Base-by-base conservation (phyloP, 2,329 filamentous ascomycete genomes). In the Parafenestella ontariensis region DNA sequence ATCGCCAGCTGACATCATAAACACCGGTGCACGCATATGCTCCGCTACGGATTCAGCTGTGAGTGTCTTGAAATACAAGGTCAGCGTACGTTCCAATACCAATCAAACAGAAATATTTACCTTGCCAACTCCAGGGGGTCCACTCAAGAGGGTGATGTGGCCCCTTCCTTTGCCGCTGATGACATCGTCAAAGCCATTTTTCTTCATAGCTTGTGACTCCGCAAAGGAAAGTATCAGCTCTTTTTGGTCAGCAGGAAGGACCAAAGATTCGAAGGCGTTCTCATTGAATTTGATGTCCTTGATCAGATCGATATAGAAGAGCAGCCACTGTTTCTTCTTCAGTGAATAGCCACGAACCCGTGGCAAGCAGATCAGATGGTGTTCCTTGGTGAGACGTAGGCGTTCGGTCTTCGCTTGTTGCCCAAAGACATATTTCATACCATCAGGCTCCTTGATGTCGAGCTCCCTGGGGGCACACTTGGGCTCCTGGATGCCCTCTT, bases 31-130 rank as follows among this genome's bases (percentile, higher is more conserved):
- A 68, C 88, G 87, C 57, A 95, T 85, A n/a, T 93, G 81, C 71
- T 96, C 92, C 6, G 89, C 90, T 58, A 96, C 92, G 17, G 89
- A 89, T 72, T 96, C 91, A 0, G 90, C 91, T 0, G 92, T 96
- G 5, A 96, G 81, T 0, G 91, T 96, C 79, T 53, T 7, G 10
- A 15, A 24, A n/a, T n/a, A n/a, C n/a, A n/a, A n/a, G n/a, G 26
- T 40, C 4, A 46, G 34, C 26, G 18, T 2, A 13, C 4, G 20
- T 8, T 5, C 18, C 21, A 5, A 10, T 18, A 8, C 11, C 17
- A 31, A 9, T 31, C 9, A 13, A 13, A 13, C 39, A 13, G 36
- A 10, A 4, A 10, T 3, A 3, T 37, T 37, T 47, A 55, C 52
- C 47, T 96, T 96, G 49, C 92, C 92, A 0, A 91, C 94, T 23